These are phyloP conservation scores for Corylus avellana DNA, from an alignment of 306 rosid species.

Conservation along the genomic window DNA sequence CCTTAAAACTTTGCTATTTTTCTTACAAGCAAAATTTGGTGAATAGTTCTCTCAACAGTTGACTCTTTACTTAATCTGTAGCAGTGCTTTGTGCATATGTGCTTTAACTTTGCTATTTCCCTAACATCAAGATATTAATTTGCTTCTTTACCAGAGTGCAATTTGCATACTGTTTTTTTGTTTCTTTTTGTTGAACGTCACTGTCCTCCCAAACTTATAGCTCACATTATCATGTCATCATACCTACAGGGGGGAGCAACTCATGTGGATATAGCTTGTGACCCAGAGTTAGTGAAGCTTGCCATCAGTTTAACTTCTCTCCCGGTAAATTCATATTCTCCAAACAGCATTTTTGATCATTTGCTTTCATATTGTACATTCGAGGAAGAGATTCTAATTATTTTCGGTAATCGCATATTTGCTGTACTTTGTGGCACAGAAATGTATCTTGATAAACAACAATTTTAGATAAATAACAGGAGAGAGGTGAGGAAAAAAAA, in stretches of 20 bases:
- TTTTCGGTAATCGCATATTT: background rate
- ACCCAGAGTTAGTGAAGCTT: conserved; percentile 87
- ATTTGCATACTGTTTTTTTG: background rate
- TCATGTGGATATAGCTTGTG: conserved; percentile 97
- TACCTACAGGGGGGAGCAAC: conserved; percentile 83
- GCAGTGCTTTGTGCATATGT: background rate
- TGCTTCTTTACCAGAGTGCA: background rate
- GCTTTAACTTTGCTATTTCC: background rate
- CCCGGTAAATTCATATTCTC: conserved; percentile 53
- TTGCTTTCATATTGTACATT: background rate
- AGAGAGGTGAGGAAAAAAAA: background rate
- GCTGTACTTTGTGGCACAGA: background rate
- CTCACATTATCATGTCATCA: background rate
- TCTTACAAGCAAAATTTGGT: conserved; percentile 4
- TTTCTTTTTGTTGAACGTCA: background rate
- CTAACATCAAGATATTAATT: background rate
- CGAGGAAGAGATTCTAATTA: background rate
- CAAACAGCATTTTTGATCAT: conserved; percentile 5
- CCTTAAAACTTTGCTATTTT: background rate
- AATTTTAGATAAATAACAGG: background rate
- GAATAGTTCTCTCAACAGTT: background rate
- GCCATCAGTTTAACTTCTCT: conserved; percentile 80
- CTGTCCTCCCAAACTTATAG: background rate
- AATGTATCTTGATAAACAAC: background rate
- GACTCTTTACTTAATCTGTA: background rate